Evolutionary conservation across 192 early-diverging fungal species (phyloP), one percentile per base, ranked within the genome.

Genomic region (Linnemannia zychae): DNA sequence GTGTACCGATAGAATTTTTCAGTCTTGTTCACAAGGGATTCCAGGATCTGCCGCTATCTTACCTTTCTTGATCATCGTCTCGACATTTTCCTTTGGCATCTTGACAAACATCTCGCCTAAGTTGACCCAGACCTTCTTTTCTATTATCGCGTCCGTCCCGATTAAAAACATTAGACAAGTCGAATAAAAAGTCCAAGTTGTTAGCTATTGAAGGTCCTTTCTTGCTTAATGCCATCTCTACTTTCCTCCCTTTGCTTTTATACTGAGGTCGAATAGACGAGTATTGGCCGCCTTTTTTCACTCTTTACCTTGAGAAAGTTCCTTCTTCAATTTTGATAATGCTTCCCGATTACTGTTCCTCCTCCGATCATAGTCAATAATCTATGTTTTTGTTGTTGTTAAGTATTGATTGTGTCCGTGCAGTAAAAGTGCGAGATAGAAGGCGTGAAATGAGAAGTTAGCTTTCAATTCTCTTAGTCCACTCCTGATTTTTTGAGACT

Each of bases 101-200:
- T 88, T 90, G 31, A 93, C 74, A 78, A 93, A 93, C 87, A 93
- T 87, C 47, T 93, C 90, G 31, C 92, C 92, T 34, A 92, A 75
- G 48, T 88, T 90, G 31, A 91, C 80, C 92, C 92, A 93, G 18
- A 88, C 67, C 67, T 93, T 93, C 44, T 87, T 88, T 67, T 89
- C 90, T 90, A 79, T 77, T 11, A n/a, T 34, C 28, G 33, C 17
- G 50, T n/a, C n/a, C n/a, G n/a, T n/a, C n/a, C n/a, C n/a, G 48
- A 66, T 34, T 12, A 67, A 22, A 70, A 31, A 50, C n/a, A 67
- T 7, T 24, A 28, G n/a, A n/a, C n/a, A 0, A 50, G 40, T 31
- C 38, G 31, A 71, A 78, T 40, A 34, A 60, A 60, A 28, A 4
- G 4, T 5, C 24, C 17, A 24, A 65, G 11, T 28, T 6, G n/a